Percentiles rank a stretch among this genome's conserved stretches.
These are phyloP conservation scores for Cupressus sempervirens DNA, from an alignment of 75 land plant species.

Conservation along the genomic window DNA sequence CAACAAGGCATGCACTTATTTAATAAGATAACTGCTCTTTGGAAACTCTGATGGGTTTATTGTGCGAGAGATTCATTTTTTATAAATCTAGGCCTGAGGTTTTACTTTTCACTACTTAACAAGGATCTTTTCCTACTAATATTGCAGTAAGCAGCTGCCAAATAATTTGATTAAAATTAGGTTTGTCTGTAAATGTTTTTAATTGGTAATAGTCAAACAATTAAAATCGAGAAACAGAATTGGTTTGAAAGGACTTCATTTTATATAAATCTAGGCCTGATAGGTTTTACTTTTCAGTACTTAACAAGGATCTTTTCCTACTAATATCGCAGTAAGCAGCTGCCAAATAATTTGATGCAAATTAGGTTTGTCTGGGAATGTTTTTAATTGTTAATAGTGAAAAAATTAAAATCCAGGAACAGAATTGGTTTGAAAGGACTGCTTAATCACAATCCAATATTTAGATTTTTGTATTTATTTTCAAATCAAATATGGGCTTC, in stretches of 20 bases:
- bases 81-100: not conserved
- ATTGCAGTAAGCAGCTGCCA: not conserved
- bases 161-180: not conserved
- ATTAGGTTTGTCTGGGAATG: not conserved
- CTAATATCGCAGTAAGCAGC: not conserved
- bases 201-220: not conserved
- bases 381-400: too few relatives aligned
- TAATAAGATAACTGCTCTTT: not conserved
- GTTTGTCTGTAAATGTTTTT: not conserved
- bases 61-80: not conserved
- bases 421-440: not conserved
- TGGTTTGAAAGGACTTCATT: not conserved
- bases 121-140: too few relatives aligned
- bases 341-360: not conserved
- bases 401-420: not conserved
- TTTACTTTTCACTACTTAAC: too few relatives aligned
- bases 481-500: not conserved
- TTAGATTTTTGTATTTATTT: too few relatives aligned
- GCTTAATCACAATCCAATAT: not conserved
- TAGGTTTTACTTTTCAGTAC: too few relatives aligned
- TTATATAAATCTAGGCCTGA: not conserved
- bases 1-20: not conserved
- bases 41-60: not conserved
- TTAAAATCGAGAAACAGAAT: not conserved
- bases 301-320: too few relatives aligned